Base-by-base conservation (phyloP, 495 filamentous ascomycete genomes). In the Penicillium simplicissimum region DNA sequence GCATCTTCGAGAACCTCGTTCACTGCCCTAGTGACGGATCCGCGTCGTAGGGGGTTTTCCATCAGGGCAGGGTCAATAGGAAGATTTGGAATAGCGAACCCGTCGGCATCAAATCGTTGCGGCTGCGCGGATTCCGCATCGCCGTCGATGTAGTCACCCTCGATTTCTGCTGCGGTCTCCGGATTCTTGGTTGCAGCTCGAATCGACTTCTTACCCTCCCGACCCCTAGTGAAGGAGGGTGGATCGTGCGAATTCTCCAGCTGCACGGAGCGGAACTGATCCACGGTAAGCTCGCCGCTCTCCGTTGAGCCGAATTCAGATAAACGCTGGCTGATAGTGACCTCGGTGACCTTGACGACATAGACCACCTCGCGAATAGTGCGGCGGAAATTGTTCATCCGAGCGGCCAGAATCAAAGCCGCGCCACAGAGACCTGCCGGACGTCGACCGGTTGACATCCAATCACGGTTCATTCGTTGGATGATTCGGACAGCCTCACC, bases 351-450 rank as follows among this genome's bases (percentile, higher is more conserved):
- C 66, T 96, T 97, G 60, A 96, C 96, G 17, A 97, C 87, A 67
- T 96, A 97, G 33, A 98, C 95, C 11, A 98, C 88, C 76, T 98
- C 95, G 28, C 92, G 83, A 7, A 96, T 85, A 0, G 91, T 95
- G 19, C 95, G 88, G 38, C 94, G 88, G 72, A 94, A 98, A 73
- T 97, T 97, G 80, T 97, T 96, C 87, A 97, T 96, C 35, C 96
- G 89, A 10, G 95, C 92, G 21, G 95, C 96, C 63, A 98, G 86
- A 63, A 98, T 91, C 58, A 98, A 82, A 60, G 92, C 93, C 10
- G 95, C 96, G 60, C 95, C 96, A 74, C 92, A 97, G 47, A 98
- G 86, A 68, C 96, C 95, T 28, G 95, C 92, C 47, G 96, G 96
- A 43, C 93, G 86, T 68, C 95, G 91, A 66, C 95, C 95, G 51